A percentile compares a stretch with the other conserved stretches of the same genome.
These are phyloP conservation scores for Hypoxylon sp. DNA, from an alignment of 2,329 filamentous ascomycete species.

Conservation along the genomic window DNA sequence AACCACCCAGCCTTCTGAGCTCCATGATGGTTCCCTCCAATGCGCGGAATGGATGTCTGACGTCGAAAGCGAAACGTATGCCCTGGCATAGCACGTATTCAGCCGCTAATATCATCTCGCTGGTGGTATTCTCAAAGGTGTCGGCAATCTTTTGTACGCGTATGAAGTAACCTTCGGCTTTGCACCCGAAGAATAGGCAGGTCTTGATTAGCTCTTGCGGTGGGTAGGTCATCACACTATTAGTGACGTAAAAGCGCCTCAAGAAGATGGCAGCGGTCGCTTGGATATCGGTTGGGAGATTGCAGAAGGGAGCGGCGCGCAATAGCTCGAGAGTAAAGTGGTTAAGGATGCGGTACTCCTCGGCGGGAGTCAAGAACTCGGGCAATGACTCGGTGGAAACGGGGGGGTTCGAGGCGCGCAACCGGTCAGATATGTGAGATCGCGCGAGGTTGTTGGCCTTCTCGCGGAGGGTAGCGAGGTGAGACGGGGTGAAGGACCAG, in stretches of 20 bases:
- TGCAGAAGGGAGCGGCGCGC: conserved; percentile 66
- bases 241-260: conserved; percentile 93
- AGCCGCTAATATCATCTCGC: conserved; percentile 87
- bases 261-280: conserved; percentile 90
- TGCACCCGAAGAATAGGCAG: conserved; percentile 91
- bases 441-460: conserved; percentile 83
- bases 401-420: conserved; percentile 66
- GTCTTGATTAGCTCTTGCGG: conserved; percentile 90
- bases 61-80: conserved; percentile 91
- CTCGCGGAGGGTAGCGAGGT: conserved; percentile 77
- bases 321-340: conserved; percentile 77
- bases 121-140: conserved; percentile 76
- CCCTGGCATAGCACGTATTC: conserved; percentile 95
- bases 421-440: conserved; percentile 68
- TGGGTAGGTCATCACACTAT: conserved; percentile 96
- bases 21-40: conserved; percentile 90
- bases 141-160: conserved; percentile 74
- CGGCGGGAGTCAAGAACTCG: conserved; percentile 84
- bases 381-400: conserved; percentile 65
- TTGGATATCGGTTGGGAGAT: conserved; percentile 64
- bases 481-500: conserved; percentile 88
- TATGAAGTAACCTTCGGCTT: conserved; percentile 88
- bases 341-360: conserved; percentile 84
- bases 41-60: conserved; percentile 89
- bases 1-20: conserved; percentile 74